Conservation (phyloP, 495 filamentous ascomycete genomes). For the Aspergillus diversus region DNA sequence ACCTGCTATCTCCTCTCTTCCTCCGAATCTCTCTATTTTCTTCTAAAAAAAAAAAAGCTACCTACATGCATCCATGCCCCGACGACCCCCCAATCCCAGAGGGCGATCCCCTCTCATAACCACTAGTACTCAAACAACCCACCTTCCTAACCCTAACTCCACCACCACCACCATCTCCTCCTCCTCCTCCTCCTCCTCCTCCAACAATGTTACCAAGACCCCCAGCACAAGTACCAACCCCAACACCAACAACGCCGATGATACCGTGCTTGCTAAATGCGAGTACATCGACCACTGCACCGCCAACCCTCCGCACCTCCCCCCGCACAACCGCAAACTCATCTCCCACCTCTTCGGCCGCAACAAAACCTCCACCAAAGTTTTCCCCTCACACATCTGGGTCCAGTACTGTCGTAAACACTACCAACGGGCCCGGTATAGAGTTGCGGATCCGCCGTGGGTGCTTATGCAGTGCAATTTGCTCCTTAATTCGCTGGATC, state of each 20-base stretch:
- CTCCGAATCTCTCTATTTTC: no score
- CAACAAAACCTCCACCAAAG: constrained; percentile 75
- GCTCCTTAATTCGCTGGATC: constrained; percentile 58
- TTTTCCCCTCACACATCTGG: constrained; percentile 68
- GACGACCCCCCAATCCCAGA: neutral
- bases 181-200: neutral
- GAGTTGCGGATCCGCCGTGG: constrained; percentile 55
- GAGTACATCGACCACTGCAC: constrained; percentile 15
- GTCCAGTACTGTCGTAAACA: constrained; percentile 79
- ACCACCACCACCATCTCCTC: neutral
- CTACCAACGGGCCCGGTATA: constrained; percentile 77
- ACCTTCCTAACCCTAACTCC: neutral
- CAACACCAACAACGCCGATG: neutral
- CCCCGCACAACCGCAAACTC: constrained; percentile 60
- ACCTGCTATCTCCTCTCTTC: no score
- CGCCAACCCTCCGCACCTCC: neutral
- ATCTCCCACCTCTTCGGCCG: constrained; percentile 88
- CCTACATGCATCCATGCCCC: neutral
- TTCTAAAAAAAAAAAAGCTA: neutral
- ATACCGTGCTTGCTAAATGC: neutral
- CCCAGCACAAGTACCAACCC: neutral
- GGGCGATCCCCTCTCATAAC: constrained; percentile 42
- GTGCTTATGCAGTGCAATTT: constrained; percentile 61
- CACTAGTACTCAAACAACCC: neutral
- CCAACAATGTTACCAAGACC: neutral